Evolutionary conservation across 768 basidiomycete genomes (phyloP).

Genomic region (Phylloporus arenicola): DNA sequence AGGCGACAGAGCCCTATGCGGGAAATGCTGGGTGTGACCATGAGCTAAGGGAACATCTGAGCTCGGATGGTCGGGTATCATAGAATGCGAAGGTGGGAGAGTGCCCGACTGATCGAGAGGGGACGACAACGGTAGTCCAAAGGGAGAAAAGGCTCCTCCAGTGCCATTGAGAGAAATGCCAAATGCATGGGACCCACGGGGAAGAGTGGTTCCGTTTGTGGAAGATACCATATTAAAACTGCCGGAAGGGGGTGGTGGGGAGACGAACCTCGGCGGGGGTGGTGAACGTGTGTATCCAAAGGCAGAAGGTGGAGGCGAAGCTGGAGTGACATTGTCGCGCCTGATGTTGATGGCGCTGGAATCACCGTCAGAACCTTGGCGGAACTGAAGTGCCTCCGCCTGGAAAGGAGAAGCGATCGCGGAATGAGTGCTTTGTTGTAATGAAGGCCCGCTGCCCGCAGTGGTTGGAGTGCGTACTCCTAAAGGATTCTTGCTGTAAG

Average conservation of each 20-base stretch:
- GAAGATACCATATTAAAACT: slow-evolving; percentile 27
- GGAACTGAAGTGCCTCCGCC: slow-evolving; percentile 25
- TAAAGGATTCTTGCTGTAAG: slow-evolving; percentile 98
- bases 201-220: slow-evolving; percentile 22
- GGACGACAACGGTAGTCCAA: slow-evolving; percentile 31
- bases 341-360: slow-evolving; percentile 13
- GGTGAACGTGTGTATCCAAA: slow-evolving; percentile 32
- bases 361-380: slow-evolving; percentile 27
- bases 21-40: slow-evolving; percentile 35
- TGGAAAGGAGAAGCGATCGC: slow-evolving; percentile 26
- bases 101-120: slow-evolving; percentile 24
- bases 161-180: slow-evolving; percentile 27
- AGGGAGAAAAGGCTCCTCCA: slow-evolving; percentile 28
- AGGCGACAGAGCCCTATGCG: slow-evolving; percentile 36
- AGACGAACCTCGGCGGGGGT: slow-evolving; percentile 31
- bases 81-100: slow-evolving; percentile 29
- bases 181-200: slow-evolving; percentile 30
- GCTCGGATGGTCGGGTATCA: slow-evolving; percentile 34
- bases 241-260: slow-evolving; percentile 27
- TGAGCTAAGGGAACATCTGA: slow-evolving; percentile 27
- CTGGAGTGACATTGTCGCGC: slow-evolving; percentile 22
- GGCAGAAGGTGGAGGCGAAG: slow-evolving; percentile 22
- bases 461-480: slow-evolving; percentile 81
- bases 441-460: slow-evolving; percentile 27
- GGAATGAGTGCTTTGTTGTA: slow-evolving; percentile 24